Conservation (phyloP, 805 yeast genomes). For the Candida broadrunensis region DNA sequence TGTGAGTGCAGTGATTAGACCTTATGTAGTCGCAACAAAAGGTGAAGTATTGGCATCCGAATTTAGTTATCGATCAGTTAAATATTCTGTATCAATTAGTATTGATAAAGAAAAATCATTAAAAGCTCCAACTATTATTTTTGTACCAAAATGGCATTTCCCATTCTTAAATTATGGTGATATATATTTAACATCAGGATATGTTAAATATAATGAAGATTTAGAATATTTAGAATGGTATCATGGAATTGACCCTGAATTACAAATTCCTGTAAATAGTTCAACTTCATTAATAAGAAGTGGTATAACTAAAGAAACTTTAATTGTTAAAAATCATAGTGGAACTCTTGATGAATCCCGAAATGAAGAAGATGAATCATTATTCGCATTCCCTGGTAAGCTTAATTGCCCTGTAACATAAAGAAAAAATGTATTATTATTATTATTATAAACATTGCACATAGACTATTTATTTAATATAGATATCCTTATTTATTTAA, state of each 20-base stretch:
- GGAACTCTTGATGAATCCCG: conserved; percentile 29
- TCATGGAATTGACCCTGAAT: conserved; percentile 29
- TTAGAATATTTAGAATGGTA: conserved; percentile 68
- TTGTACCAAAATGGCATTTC: conserved; percentile 72
- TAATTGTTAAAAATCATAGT: conserved; percentile 34
- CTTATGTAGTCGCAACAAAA: conserved; percentile 61
- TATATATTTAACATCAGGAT: conserved; percentile 55
- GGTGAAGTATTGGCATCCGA: conserved; percentile 57
- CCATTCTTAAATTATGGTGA: conserved; percentile 45
- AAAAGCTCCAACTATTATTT: conserved; percentile 53
- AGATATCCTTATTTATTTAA: neutral
- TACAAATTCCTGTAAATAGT: conserved; percentile 1
- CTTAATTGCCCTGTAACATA: conserved; percentile 14
- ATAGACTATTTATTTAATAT: neutral
- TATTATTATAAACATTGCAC: too few relatives aligned
- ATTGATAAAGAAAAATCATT: conserved; percentile 9
- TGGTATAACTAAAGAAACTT: conserved; percentile 20
- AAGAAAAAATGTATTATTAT: too few relatives aligned
- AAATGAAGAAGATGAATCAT: conserved; percentile 2
- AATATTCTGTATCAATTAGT: conserved; percentile 48
- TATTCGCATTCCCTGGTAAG: conserved; percentile 4
- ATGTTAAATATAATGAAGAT: conserved; percentile 47
- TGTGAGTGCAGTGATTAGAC: conserved; percentile 70
- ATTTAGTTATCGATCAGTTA: conserved; percentile 52
- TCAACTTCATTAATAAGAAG: neutral